Evolutionary conservation across 257 asterid species (phyloP).

Genomic region (Petrea volubilis): DNA sequence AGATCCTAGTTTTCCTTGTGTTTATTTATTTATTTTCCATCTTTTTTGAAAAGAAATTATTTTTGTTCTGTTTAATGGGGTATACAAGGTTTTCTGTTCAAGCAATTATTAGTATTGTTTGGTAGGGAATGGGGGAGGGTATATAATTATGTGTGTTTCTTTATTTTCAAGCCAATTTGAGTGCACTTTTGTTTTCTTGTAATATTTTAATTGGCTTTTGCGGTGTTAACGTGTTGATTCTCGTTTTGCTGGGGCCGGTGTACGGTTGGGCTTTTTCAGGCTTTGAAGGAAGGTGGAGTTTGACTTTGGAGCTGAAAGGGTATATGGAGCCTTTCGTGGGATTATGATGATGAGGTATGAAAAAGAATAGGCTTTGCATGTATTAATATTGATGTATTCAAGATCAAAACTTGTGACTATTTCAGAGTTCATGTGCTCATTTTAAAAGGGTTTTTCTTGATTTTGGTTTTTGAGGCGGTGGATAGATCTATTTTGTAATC

Average conservation of each 20-base stretch:
- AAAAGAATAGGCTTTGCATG: conserved; percentile 22
- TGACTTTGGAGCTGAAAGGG: conserved; percentile 64
- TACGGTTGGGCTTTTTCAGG: conserved; percentile 41
- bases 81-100: conserved; percentile 11
- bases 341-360: conserved; percentile 26
- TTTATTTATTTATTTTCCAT: background rate
- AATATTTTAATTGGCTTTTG: conserved; percentile 6
- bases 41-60: background rate
- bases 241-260: conserved; percentile 6
- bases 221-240: conserved; percentile 33
- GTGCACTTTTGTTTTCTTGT: conserved; percentile 28
- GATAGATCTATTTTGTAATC: background rate
- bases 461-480: conserved; percentile 17
- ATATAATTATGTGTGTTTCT: conserved; percentile 48
- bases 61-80: conserved; percentile 7
- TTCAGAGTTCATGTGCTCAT: conserved; percentile 9
- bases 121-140: conserved; percentile 35
- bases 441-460: conserved; percentile 9
- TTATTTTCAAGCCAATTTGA: conserved; percentile 44
- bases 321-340: conserved; percentile 15
- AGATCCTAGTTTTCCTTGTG: conserved; percentile 36
- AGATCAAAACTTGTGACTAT: conserved; percentile 20
- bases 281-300: conserved; percentile 56
- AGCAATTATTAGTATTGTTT: conserved; percentile 41
- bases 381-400: conserved; percentile 23